Conservation (phyloP, 2,329 filamentous ascomycete genomes). For the Aspergillus fischeri region DNA sequence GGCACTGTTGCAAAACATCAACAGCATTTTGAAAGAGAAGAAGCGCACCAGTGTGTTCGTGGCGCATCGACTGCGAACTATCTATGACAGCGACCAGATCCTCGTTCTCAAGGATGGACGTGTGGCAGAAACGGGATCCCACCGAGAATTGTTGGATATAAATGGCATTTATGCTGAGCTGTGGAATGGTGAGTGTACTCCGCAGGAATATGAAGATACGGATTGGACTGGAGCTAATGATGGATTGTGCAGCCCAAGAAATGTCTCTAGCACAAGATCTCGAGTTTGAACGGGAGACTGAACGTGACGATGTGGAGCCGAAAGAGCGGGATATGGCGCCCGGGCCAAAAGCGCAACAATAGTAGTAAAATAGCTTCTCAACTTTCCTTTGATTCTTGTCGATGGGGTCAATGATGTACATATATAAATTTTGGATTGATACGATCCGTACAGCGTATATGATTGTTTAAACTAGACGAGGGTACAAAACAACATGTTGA, state of each 20-base stretch:
- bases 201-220: neutral
- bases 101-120: constrained; percentile 80
- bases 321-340: constrained; percentile 12
- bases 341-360: constrained; percentile 3
- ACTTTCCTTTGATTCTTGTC: neutral
- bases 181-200: constrained; percentile 70
- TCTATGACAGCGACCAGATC: constrained; percentile 89
- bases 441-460: neutral
- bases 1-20: constrained; percentile 85
- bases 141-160: constrained; percentile 73
- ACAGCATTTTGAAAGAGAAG: constrained; percentile 85
- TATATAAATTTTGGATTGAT: neutral
- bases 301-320: constrained; percentile 28
- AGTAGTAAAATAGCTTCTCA: neutral
- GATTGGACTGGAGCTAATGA: constrained; percentile 5
- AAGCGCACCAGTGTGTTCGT: constrained; percentile 88
- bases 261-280: constrained; percentile 44
- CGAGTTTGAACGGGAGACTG: constrained; percentile 40
- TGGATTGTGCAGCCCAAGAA: constrained; percentile 54
- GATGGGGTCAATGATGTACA: neutral
- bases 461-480: neutral
- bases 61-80: constrained; percentile 85
- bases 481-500: neutral
- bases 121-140: constrained; percentile 86
- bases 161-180: constrained; percentile 76